Base-by-base conservation (phyloP, 2,329 filamentous ascomycete species). In the Nannizziopsis arthrosporioides region DNA sequence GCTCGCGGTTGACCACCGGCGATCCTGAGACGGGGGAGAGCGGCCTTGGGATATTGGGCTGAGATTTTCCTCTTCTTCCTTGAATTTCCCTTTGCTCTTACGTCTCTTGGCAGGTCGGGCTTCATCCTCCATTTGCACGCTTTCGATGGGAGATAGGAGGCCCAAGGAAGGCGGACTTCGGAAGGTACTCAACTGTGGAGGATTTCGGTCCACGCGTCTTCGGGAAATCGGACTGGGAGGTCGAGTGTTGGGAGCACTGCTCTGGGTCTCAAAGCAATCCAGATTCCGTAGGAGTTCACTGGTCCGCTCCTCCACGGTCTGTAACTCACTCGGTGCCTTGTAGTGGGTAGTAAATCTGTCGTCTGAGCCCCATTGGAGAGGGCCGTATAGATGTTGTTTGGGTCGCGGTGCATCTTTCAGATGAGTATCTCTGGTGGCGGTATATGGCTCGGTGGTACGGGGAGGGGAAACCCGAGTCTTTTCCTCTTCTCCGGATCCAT, bases 341-440 rank as follows among this genome's bases (percentile, higher is more conserved):
- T 81, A 86, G n/a, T 77, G 75, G 5, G 71, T 61, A 52, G 68
- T 73, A 59, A 86, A 86, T 49, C 70, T 77, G n/a, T 73, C 62
- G 61, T 86, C 82, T 0, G 82, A 82, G 8, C 82, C 82, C 76
- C 79, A 85, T 52, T 77, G 75, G 39, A 83, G 69, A 45, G 62
- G 58, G 9, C 61, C 59, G 15, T 43, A 44, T 9, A 48, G 31
- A 12, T 43, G 31, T 32, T 48, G 39, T 57, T 70, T 49, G 1
- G 63, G 60, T 31, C 67, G 58, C 31, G 59, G 22, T 7, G 22
- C 7, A 27, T 27, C 7, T 27, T 27, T 27, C 22, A 27, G 4
- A 4, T 27, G 22, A 27, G 22, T 3, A 27, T 27, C 22, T 7
- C 4, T 27, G 7, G 22, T 3, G 22, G 22, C 43, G 15, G 42